phyloP scores from a whole-genome alignment of 371 early-diverging fungal genomes.

The Mucor saturninus region DNA sequence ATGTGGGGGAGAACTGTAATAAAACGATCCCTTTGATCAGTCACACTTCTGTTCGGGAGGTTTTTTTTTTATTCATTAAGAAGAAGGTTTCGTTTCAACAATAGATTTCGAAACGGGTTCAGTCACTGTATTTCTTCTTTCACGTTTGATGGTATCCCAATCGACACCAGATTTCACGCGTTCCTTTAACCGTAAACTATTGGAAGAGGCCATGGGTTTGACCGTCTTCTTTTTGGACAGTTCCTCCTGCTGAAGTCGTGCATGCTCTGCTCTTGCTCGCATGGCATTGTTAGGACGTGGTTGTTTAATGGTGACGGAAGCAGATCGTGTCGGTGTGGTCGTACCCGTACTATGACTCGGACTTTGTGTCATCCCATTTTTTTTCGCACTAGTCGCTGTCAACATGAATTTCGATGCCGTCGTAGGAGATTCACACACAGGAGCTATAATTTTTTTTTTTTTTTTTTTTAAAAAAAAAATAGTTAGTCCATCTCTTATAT shows the following conservation, averaged over 20 bases:
- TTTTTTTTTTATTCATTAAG: too few relatives aligned
- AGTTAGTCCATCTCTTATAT: too few relatives aligned
- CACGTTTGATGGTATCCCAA: conserved; percentile 43
- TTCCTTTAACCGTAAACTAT: conserved; percentile 32
- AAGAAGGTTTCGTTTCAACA: too few relatives aligned
- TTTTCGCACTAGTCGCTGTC: neutral
- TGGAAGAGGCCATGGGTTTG: conserved; percentile 1
- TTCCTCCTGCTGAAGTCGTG: conserved; percentile 44
- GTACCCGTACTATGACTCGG: neutral
- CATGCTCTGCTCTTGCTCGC: conserved; percentile 50
- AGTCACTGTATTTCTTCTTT: conserved; percentile 35
- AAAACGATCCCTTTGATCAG: too few relatives aligned
- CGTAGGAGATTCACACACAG: conserved; percentile 18
- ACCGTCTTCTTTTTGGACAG: conserved; percentile 28
- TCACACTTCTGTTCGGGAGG: too few relatives aligned
- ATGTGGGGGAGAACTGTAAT: too few relatives aligned
- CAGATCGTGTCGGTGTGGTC: conserved; percentile 9
- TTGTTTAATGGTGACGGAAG: conserved; percentile 19
- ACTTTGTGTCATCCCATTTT: neutral
- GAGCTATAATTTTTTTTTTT: neutral
- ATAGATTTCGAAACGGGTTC: neutral
- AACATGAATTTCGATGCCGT: conserved; percentile 3
- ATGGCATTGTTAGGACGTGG: conserved; percentile 48
- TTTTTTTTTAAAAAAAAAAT: neutral
- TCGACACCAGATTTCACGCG: conserved; percentile 40